Conservation (phyloP, 441 rosid genomes). For the Flueggea neowawraea region DNA sequence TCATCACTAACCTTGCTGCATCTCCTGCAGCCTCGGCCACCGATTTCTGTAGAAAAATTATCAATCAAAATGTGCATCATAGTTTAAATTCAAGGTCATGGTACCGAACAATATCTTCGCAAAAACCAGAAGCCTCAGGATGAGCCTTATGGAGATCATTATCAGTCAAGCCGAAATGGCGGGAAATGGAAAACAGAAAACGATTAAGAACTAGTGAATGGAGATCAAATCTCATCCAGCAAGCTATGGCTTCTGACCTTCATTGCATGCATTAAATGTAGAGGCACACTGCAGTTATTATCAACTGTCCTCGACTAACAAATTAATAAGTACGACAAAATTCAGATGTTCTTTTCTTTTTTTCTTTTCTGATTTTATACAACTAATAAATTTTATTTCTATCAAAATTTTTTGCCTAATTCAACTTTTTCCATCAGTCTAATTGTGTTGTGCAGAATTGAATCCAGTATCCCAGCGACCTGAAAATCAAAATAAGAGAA, state of each 20-base stretch:
- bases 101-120: too few relatives aligned
- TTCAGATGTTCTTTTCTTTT: slow-evolving; percentile 18
- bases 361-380: slow-evolving; percentile 12
- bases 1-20: too few relatives aligned
- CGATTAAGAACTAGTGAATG: neutral
- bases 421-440: slow-evolving; percentile 85
- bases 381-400: slow-evolving; percentile 20
- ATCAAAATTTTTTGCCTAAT: slow-evolving; percentile 86
- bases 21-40: too few relatives aligned
- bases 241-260: slow-evolving; percentile 9
- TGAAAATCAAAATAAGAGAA: slow-evolving; percentile 28
- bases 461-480: slow-evolving; percentile 98
- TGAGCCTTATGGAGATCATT: too few relatives aligned
- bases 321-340: slow-evolving; percentile 5
- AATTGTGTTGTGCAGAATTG: slow-evolving; percentile 79
- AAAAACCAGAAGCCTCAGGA: too few relatives aligned
- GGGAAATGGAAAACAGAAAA: neutral
- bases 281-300: slow-evolving; percentile 10
- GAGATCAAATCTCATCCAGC: neutral
- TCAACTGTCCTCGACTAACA: slow-evolving; percentile 13
- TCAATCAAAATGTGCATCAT: too few relatives aligned
- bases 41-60: too few relatives aligned
- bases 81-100: too few relatives aligned
- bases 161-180: neutral
- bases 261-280: slow-evolving; percentile 3